Conservation (phyloP, 2,329 filamentous ascomycete species). For the Fonsecaea multimorphosa region DNA sequence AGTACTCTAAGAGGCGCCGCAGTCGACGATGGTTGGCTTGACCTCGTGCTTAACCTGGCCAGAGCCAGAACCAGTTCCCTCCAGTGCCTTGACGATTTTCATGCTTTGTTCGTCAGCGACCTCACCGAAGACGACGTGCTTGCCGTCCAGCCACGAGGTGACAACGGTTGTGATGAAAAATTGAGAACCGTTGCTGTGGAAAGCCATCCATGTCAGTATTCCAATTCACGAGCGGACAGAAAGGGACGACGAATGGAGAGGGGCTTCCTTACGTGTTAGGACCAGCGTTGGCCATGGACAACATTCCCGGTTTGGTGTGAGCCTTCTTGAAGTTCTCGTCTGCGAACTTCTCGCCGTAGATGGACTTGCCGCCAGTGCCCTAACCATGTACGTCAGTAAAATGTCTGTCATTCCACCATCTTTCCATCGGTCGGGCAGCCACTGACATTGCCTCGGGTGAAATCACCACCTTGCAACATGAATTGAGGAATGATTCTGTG, state of each 20-base stretch:
- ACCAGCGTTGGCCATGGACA: slow-evolving; percentile 71
- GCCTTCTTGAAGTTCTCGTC: slow-evolving; percentile 76
- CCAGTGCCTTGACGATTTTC: slow-evolving; percentile 64
- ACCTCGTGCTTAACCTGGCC: slow-evolving; percentile 59
- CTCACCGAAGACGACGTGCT: slow-evolving; percentile 73
- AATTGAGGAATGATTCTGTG: slow-evolving; percentile 74
- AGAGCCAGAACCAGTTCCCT: slow-evolving; percentile 62
- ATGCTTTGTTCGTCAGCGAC: slow-evolving; percentile 63
- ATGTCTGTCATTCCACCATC: slow-evolving; percentile 74
- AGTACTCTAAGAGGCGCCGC: slow-evolving; percentile 45
- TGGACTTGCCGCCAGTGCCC: slow-evolving; percentile 73
- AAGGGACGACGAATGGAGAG: not conserved
- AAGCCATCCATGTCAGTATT: slow-evolving; percentile 17
- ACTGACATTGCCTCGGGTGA: slow-evolving; percentile 68
- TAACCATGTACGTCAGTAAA: slow-evolving; percentile 73
- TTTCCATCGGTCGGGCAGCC: slow-evolving; percentile 82
- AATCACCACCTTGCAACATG: slow-evolving; percentile 74
- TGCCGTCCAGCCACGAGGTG: slow-evolving; percentile 70
- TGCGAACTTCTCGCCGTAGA: slow-evolving; percentile 70
- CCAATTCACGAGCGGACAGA: not conserved
- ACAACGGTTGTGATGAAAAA: slow-evolving; percentile 75
- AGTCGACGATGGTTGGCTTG: slow-evolving; percentile 61
- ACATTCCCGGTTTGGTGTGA: slow-evolving; percentile 67
- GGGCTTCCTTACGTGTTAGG: slow-evolving; percentile 75
- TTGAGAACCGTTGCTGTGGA: slow-evolving; percentile 69